phyloP scores from a whole-genome alignment of 1,139 yeast genomes.

The Pneumocystis jirovecii region DNA sequence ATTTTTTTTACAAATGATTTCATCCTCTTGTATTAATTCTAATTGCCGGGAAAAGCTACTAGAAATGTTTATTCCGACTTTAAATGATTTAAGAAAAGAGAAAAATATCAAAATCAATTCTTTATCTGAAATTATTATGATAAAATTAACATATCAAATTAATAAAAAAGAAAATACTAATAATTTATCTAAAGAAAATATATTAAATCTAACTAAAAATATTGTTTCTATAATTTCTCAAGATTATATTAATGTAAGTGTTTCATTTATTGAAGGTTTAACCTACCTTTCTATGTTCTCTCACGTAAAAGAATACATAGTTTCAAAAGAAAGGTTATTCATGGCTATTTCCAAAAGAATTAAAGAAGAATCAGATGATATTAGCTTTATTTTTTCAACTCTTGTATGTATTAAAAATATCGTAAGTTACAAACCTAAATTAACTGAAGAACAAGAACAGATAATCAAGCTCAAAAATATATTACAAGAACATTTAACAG shows the following conservation, averaged over 20 bases:
- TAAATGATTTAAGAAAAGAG: not conserved
- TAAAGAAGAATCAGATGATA: not conserved
- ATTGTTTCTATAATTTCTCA: not conserved
- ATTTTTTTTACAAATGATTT: not conserved
- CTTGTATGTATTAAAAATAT: not conserved
- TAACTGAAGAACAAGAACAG: constrained; percentile 1
- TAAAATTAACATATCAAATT: not conserved
- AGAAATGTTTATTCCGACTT: not conserved
- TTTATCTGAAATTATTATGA: not conserved
- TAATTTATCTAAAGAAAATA: not conserved
- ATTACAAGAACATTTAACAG: not conserved
- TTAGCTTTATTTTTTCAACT: not conserved
- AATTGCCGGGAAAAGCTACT: not conserved
- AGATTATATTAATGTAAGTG: not conserved
- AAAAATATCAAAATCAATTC: not conserved
- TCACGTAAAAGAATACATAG: not conserved
- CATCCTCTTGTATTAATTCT: not conserved
- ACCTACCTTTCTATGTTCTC: not conserved
- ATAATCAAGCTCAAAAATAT: not conserved
- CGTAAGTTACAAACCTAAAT: not conserved
- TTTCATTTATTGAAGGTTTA: constrained; percentile 1
- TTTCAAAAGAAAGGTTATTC: not conserved
- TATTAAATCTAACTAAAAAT: not conserved
- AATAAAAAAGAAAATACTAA: not conserved
- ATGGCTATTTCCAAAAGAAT: not conserved